A percentile compares a stretch with the other conserved stretches of the same genome.
Conservation (phyloP, 768 basidiomycete genomes). For the Russula abietina region DNA sequence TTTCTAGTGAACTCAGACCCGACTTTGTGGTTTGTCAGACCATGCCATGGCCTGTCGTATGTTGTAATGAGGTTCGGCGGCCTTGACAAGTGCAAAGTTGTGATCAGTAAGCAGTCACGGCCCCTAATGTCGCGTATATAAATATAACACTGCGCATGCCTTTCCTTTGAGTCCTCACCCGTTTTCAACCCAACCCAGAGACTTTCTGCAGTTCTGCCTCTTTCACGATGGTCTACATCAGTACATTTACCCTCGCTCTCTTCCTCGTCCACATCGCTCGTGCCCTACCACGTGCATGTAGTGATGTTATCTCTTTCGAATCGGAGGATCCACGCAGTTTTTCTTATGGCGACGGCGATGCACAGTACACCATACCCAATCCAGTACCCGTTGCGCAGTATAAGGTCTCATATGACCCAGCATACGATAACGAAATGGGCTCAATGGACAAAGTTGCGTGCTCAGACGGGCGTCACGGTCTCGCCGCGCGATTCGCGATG, state of each 20-base stretch:
- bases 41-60: no score
- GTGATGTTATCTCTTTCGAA: background rate
- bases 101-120: background rate
- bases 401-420: conserved; percentile 36
- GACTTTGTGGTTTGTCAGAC: no score
- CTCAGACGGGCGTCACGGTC: conserved; percentile 48
- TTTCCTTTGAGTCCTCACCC: background rate
- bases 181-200: background rate
- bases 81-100: background rate
- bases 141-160: background rate
- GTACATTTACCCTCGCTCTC: background rate
- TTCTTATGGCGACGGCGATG: background rate
- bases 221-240: background rate
- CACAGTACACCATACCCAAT: background rate
- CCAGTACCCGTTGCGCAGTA: conserved; percentile 1
- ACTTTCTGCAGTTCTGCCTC: background rate
- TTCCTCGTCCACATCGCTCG: background rate
- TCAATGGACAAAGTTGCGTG: conserved; percentile 44
- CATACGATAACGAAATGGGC: conserved; percentile 41
- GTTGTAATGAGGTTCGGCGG: no score
- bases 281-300: conserved; percentile 1
- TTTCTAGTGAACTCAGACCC: no score
- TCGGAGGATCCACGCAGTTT: background rate
- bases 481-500: conserved; percentile 43
- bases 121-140: background rate